Evolutionary conservation across 495 filamentous ascomycete species (phyloP), one percentile per base, ranked within the genome.

Genomic region (Daldinia caldariorum): DNA sequence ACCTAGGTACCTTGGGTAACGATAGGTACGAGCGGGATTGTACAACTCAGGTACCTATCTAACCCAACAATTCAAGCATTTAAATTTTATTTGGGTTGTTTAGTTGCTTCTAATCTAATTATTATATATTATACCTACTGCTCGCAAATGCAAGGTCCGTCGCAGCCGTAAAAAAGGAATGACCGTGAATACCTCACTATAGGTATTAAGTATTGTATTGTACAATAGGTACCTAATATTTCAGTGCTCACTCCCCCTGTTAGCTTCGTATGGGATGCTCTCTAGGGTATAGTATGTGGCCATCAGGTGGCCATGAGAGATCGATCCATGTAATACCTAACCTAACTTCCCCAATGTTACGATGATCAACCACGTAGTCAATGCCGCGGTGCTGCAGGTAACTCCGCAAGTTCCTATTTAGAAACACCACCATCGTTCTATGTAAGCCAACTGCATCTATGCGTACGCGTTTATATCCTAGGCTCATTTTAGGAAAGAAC

Each of bases 321-420:
- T 45, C 57, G 38, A 47, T 59, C 38, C 39, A 32, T 38, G 20
- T 13, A 39, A 31, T 10, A 61, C 26, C 26, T 26, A 26, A 61
- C 26, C 26, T 26, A 26, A 1, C 26, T 26, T 3, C 26, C 26
- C 26, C 3, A 3, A 26, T 18, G 31, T 39, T 18, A 51, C 22
- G 6, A 53, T 12, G 20, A 22, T 22, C 43, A 47, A 47, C 43
- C 16, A 8, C 43, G 18, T 20, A 22, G 18, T 22, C 10, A 47
- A 47, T 18, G 3, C 16, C 43, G 43, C 20, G 18, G 10, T 22
- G 43, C 43, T 22, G 10, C 18, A 3, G 8, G 20, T 1, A 20
- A 13, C 12, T 20, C 20, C 20, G 1, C 20, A 47, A 20, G 18
- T 3, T 22, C 43, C 10, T 20, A 47, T 47, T 20, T 47, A 47